Conservation (phyloP, 2,329 filamentous ascomycete genomes). For the Cladosporium colombiae region DNA sequence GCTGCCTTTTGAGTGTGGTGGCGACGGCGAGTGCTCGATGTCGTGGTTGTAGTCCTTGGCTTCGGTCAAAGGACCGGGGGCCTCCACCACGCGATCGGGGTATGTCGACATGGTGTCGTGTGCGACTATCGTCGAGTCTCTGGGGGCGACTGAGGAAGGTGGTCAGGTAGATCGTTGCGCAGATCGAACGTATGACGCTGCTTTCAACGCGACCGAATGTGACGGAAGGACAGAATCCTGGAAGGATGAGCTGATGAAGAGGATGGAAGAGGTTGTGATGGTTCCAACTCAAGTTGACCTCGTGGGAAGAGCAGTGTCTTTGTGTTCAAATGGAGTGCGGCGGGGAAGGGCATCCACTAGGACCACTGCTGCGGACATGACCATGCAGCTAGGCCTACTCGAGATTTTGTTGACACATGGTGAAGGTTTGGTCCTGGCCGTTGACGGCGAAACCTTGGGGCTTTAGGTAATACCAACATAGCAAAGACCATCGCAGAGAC, state of each 20-base stretch:
- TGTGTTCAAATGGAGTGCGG: constrained; percentile 18
- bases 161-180: not conserved
- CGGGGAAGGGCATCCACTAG: constrained; percentile 10
- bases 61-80: constrained; percentile 19
- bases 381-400: constrained; percentile 14
- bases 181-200: not conserved
- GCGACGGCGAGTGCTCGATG: constrained; percentile 16
- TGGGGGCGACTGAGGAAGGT: not conserved
- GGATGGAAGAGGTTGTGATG: not conserved
- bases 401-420: constrained; percentile 18
- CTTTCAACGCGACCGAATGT: not conserved
- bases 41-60: constrained; percentile 10
- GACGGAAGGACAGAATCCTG: not conserved
- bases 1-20: constrained; percentile 16
- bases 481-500: constrained; percentile 14
- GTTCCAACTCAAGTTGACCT: not conserved
- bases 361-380: constrained; percentile 3
- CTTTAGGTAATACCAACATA: constrained; percentile 14
- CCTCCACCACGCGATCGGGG: constrained; percentile 17
- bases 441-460: constrained; percentile 18
- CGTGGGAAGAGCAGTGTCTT: not conserved
- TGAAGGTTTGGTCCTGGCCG: constrained; percentile 2
- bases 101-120: constrained; percentile 15
- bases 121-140: not conserved
- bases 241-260: not conserved